Base-by-base conservation (phyloP, 2,329 filamentous ascomycete genomes). In the Truncatella angustata region DNA sequence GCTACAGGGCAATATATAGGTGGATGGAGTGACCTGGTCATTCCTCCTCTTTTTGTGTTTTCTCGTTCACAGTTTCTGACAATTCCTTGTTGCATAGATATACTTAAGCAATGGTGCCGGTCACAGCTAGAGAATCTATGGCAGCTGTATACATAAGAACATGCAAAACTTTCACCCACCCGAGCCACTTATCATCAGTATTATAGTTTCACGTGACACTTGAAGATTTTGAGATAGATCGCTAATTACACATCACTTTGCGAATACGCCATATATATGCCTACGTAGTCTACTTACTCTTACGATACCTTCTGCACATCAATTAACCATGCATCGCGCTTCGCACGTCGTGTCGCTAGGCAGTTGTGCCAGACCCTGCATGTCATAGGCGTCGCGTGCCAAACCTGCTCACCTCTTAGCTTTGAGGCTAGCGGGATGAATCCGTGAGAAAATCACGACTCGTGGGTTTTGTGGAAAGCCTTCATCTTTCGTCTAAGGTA, bases 21-120 rank as follows among this genome's bases (percentile, higher is more conserved):
- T 49, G 47, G 42, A 49, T 26, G 40, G 44, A 16, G 37, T 50
- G 49, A 43, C 24, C 16, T 20, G 53, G n/a, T 9, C 34, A 52
- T 47, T 56, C 49, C 49, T 59, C 61, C 58, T 58, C 62, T 71
- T 70, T 65, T 68, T 70, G 69, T 70, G 66, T 68, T 65, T 68
- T 63, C 57, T 68, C 69, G 63, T 62, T 65, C 59, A 49, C 12
- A 12, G 60, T 58, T 68, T 69, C 58, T 56, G 60, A 67, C 66
- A 67, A 62, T 7, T 14, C 14, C 53, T 44, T 28, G 52, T 56
- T 56, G 49, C 50, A 56, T 61, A 60, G 58, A 56, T 58, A 56
- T 58, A 60, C 58, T 60, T 54, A 52, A 50, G 56, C 54, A 56
- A 53, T 53, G 52, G 63, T 67, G 65, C 64, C 32, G 65, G 64